These are phyloP conservation scores for Xylaria sp. DNA, from an alignment of 2,329 filamentous ascomycete species.

Conservation along the genomic window DNA sequence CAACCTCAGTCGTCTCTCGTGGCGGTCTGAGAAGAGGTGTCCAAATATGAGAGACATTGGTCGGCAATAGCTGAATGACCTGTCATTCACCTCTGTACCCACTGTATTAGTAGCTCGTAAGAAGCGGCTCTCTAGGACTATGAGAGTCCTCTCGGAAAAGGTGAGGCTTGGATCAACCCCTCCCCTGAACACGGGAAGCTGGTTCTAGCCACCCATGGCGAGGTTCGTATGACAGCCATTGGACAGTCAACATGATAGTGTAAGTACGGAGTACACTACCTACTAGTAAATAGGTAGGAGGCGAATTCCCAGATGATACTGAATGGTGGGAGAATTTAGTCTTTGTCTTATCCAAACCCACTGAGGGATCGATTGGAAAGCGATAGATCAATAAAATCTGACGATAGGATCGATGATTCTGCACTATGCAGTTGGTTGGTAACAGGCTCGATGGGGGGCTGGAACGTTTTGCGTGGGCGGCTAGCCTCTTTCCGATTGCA, in stretches of 20 bases:
- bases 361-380: not conserved
- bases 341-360: not conserved
- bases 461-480: slow-evolving; percentile 5
- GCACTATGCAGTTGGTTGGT: not conserved
- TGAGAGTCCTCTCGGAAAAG: not conserved
- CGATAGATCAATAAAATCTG: slow-evolving; percentile 4
- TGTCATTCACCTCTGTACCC: not conserved
- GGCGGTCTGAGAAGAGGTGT: slow-evolving; percentile 23
- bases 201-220: not conserved
- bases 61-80: slow-evolving; percentile 7
- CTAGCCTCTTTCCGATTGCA: not conserved
- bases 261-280: not conserved
- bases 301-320: not conserved
- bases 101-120: slow-evolving; percentile 1
- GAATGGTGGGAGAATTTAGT: not conserved
- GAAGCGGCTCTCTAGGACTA: slow-evolving; percentile 1
- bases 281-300: too few relatives aligned
- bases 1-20: not conserved
- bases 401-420: slow-evolving; percentile 1
- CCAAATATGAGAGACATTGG: not conserved
- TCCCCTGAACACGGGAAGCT: slow-evolving; percentile 1
- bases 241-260: not conserved
- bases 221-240: not conserved
- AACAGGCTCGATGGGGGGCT: slow-evolving; percentile 5
- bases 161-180: not conserved